A percentile compares a stretch with the other conserved stretches of the same genome.
Evolutionary conservation across 2,329 filamentous ascomycete species (phyloP).

Genomic region (Tothia fuscella): DNA sequence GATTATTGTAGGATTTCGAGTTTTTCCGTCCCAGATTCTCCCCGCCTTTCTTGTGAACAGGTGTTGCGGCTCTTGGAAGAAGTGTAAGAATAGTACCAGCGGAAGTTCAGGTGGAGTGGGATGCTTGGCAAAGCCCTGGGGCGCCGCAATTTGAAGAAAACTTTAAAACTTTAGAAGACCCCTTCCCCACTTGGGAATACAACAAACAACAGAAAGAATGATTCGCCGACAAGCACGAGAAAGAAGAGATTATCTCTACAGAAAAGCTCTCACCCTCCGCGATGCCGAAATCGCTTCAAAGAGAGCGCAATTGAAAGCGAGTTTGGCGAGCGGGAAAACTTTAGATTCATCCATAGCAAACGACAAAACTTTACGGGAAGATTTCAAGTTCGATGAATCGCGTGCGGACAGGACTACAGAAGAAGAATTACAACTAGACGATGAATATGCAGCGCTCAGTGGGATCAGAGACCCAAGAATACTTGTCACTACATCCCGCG

Average conservation of each 20-base stretch:
- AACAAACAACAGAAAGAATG: constrained; percentile 5
- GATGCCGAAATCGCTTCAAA: constrained; percentile 92
- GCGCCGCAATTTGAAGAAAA: too few species aligned
- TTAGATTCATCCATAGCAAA: constrained; percentile 72
- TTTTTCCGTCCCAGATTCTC: too few species aligned
- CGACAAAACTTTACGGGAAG: constrained; percentile 70
- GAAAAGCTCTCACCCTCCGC: constrained; percentile 64
- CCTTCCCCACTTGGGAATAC: too few species aligned
- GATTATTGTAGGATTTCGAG: too few species aligned
- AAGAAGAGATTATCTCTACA: constrained; percentile 79
- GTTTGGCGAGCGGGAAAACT: constrained; percentile 79
- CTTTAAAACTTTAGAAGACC: too few species aligned
- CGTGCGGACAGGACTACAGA: constrained; percentile 53
- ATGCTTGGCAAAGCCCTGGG: too few species aligned
- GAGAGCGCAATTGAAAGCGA: constrained; percentile 72
- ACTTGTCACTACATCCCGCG: constrained; percentile 80
- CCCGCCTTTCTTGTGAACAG: too few species aligned
- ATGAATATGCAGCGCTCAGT: constrained; percentile 85
- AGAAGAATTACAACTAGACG: constrained; percentile 64
- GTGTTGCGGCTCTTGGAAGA: too few species aligned
- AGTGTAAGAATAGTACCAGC: too few species aligned
- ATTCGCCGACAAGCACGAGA: constrained; percentile 59
- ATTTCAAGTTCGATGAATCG: constrained; percentile 91
- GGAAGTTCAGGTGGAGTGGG: too few species aligned
- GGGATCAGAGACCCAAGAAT: constrained; percentile 82